A percentile compares a stretch with the other conserved stretches of the same genome.
phyloP scores from a whole-genome alignment of 495 filamentous ascomycete species.

The Hypoxylon crocopeplum region DNA sequence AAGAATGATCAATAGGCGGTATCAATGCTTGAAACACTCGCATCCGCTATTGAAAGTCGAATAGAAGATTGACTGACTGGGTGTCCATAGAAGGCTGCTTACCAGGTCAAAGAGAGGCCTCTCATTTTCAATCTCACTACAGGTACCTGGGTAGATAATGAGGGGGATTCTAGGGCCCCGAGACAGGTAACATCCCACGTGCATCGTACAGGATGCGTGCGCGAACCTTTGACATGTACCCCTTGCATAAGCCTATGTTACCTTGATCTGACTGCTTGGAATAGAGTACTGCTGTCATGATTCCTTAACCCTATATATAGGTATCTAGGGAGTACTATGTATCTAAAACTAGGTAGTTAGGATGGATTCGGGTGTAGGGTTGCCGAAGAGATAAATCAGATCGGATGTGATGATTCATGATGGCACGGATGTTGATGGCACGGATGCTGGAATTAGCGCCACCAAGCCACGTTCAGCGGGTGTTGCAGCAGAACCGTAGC shows the following conservation, averaged over 20 bases:
- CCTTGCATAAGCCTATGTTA: neutral
- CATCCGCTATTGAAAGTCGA: too few species aligned
- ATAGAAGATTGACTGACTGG: too few species aligned
- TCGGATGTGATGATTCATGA: neutral
- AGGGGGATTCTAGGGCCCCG: neutral
- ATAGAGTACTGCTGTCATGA: neutral
- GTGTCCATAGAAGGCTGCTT: too few species aligned
- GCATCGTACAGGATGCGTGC: neutral
- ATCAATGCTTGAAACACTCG: too few species aligned
- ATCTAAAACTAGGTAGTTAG: too few species aligned
- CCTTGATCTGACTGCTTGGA: neutral
- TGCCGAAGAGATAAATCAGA: neutral
- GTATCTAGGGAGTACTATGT: neutral
- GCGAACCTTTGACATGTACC: neutral
- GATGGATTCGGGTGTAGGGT: too few species aligned
- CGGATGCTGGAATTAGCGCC: neutral
- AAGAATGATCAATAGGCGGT: too few species aligned
- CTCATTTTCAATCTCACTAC: too few species aligned
- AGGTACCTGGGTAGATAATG: too few species aligned
- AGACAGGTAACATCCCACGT: too few species aligned
- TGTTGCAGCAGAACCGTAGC: neutral
- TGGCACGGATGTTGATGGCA: neutral
- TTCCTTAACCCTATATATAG: neutral
- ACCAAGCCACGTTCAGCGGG: too few species aligned
- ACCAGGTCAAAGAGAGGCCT: too few species aligned